Percentiles rank a stretch among this genome's conserved stretches.
Conservation (phyloP, 805 yeast species). For the Yarrowia yakushimensis region DNA sequence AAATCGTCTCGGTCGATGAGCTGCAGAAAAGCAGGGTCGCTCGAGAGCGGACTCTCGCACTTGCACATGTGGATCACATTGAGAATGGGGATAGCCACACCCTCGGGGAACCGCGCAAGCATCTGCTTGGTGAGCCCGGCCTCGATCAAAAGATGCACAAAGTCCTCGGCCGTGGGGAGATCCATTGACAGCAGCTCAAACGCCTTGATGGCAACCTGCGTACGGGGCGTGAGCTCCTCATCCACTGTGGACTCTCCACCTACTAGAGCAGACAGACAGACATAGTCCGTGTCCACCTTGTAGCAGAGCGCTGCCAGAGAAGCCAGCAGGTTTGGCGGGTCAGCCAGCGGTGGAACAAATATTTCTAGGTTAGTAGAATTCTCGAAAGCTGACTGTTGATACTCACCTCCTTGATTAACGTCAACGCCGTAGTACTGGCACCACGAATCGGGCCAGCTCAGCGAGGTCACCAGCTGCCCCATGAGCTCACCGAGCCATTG, state of each 20-base stretch:
- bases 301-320: constrained; percentile 35
- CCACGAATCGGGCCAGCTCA: constrained; percentile 19
- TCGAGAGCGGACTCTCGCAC: neutral
- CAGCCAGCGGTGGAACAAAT: constrained; percentile 1
- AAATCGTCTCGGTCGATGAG: constrained; percentile 70
- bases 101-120: constrained; percentile 70
- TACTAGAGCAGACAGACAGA: constrained; percentile 63
- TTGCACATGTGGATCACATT: constrained; percentile 47
- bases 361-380: neutral
- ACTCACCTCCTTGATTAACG: neutral
- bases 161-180: constrained; percentile 48
- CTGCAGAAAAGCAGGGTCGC: constrained; percentile 44
- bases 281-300: constrained; percentile 59
- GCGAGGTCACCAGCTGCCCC: neutral
- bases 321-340: constrained; percentile 6
- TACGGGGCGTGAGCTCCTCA: constrained; percentile 28
- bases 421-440: neutral
- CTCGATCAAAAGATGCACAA: constrained; percentile 61
- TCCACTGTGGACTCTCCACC: constrained; percentile 43
- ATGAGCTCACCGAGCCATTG: neutral
- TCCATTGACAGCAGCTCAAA: constrained; percentile 41
- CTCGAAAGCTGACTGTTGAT: neutral
- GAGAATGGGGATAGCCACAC: constrained; percentile 62
- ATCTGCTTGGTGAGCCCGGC: constrained; percentile 47
- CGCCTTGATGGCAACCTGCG: constrained; percentile 24